phyloP scores from a whole-genome alignment of 1,139 yeast genomes.

The Geotrichum aggregatum region DNA sequence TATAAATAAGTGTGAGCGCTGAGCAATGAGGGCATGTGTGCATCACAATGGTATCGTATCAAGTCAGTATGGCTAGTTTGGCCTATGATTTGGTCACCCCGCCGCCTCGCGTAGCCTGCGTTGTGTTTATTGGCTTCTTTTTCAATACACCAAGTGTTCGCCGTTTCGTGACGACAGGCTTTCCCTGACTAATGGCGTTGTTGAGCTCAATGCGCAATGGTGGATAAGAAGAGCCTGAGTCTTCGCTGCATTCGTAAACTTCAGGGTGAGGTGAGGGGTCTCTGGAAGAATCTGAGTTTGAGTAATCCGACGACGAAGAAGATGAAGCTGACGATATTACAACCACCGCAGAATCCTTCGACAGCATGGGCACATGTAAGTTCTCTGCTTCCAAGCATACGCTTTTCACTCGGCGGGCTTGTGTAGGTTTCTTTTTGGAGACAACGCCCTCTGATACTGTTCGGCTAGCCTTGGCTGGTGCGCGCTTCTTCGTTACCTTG shows the following conservation, averaged over 20 bases:
- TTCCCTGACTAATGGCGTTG: not conserved
- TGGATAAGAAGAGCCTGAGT: not conserved
- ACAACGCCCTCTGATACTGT: constrained; percentile 14
- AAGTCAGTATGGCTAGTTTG: too few relatives aligned
- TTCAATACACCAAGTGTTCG: constrained; percentile 15
- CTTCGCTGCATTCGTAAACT: constrained; percentile 3
- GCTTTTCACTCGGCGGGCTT: constrained; percentile 5
- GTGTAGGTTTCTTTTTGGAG: constrained; percentile 1
- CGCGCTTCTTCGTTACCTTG: constrained; percentile 8
- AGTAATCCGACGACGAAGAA: constrained; percentile 18
- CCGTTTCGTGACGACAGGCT: not conserved
- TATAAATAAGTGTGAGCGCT: not conserved
- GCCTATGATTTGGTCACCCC: not conserved
- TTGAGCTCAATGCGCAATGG: not conserved
- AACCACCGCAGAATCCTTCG: not conserved
- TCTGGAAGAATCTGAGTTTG: constrained; percentile 14
- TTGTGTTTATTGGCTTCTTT: constrained; percentile 13
- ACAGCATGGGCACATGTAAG: not conserved
- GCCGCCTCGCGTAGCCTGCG: not conserved
- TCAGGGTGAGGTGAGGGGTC: constrained; percentile 15
- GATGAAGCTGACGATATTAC: not conserved
- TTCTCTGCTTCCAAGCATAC: constrained; percentile 1
- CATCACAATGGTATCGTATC: too few relatives aligned
- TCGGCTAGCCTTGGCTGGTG: constrained; percentile 11
- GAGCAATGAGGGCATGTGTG: too few relatives aligned